Conservation (phyloP, 805 yeast genomes). For the Teunomyces cretensis region DNA sequence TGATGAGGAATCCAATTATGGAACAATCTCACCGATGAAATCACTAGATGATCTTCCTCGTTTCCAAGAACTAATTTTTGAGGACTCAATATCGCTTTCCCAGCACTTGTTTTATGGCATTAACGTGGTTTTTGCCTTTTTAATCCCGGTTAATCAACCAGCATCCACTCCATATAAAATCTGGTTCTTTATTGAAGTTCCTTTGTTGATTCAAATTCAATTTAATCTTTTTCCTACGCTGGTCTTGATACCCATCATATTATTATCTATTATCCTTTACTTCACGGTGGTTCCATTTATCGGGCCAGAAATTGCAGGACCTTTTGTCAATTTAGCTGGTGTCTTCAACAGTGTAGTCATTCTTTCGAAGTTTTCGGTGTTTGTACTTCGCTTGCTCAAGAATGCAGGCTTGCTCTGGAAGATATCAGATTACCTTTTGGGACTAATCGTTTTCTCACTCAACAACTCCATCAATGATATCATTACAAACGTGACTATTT, state of each 20-base stretch:
- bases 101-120: constrained; percentile 9
- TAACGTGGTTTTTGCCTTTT: constrained; percentile 11
- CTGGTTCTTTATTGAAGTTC: constrained; percentile 21
- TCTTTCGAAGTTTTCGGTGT: constrained; percentile 25
- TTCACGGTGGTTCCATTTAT: constrained; percentile 3
- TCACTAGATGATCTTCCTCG: constrained; percentile 2
- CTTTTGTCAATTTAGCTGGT: constrained; percentile 17
- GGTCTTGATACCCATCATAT: constrained; percentile 9
- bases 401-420: constrained; percentile 45
- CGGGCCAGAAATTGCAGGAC: neutral
- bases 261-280: constrained; percentile 3
- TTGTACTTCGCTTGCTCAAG: constrained; percentile 32
- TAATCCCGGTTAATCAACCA: constrained; percentile 15
- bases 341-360: constrained; percentile 24
- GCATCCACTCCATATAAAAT: constrained; percentile 5
- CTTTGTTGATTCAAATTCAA: constrained; percentile 17
- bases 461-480: constrained; percentile 55
- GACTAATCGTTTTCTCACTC: constrained; percentile 47
- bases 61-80: neutral
- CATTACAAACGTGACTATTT: constrained; percentile 49
- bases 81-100: constrained; percentile 5
- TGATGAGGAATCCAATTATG: constrained; percentile 13
- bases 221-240: constrained; percentile 13
- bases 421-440: constrained; percentile 48
- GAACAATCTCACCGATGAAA: constrained; percentile 6